Percentiles rank a stretch among this genome's conserved stretches.
Evolutionary conservation across 176 grass and related monocot genomes (phyloP).

Genomic region (Hordeum vulgare): DNA sequence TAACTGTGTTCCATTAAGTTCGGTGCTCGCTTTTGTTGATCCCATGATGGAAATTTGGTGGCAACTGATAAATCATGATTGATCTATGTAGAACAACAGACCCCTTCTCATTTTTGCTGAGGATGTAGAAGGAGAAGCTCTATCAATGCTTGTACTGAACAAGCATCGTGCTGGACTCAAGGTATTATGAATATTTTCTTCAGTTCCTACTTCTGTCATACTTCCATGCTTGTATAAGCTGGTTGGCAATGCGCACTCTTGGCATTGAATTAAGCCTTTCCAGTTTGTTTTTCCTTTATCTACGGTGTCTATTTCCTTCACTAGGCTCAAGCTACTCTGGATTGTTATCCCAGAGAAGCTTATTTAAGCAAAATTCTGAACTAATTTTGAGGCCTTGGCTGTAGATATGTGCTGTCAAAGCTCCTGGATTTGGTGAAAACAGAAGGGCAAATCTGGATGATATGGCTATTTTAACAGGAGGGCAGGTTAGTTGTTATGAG

Average conservation of each 20-base stretch:
- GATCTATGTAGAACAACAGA: constrained; percentile 48
- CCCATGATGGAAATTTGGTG: not conserved
- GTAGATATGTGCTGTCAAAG: constrained; percentile 94
- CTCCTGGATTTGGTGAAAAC: constrained; percentile 95
- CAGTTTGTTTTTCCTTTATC: not conserved
- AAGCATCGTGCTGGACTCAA: constrained; percentile 82
- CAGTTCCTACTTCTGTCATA: not conserved
- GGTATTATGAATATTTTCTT: constrained; percentile 39
- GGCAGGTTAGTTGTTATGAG: constrained; percentile 47
- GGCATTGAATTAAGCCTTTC: not conserved
- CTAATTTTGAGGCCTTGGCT: constrained; percentile 12
- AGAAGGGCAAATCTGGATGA: constrained; percentile 90
- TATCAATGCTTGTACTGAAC: constrained; percentile 77
- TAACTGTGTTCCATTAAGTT: constrained; percentile 14
- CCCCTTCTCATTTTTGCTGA: constrained; percentile 82
- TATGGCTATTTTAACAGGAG: constrained; percentile 80
- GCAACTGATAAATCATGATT: constrained; percentile 18
- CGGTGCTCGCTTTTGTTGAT: not conserved
- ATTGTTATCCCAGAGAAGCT: not conserved
- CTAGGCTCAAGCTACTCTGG: not conserved
- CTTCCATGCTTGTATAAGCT: not conserved
- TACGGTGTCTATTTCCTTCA: not conserved
- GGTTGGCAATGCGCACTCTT: not conserved
- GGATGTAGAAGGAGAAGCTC: constrained; percentile 80
- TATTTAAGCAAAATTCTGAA: constrained; percentile 18